phyloP scores from a whole-genome alignment of 1,284 basidiomycete genomes.

The Xerocomus amazonicus region DNA sequence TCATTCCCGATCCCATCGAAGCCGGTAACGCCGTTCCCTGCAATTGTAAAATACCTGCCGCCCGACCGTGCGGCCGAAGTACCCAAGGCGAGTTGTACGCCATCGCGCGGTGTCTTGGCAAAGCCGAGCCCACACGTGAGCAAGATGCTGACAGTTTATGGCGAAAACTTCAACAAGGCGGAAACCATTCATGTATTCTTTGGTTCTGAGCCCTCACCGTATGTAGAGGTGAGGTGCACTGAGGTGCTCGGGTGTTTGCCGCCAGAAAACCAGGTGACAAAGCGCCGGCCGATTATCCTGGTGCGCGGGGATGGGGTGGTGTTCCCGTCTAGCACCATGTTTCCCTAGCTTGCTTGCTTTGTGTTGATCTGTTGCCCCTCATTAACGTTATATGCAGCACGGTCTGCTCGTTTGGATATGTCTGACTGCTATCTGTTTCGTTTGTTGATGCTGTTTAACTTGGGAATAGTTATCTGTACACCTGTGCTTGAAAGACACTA shows the following conservation, averaged over 20 bases:
- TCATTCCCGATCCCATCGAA: slow-evolving; percentile 75
- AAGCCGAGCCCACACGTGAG: slow-evolving; percentile 70
- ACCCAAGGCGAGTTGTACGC: slow-evolving; percentile 61
- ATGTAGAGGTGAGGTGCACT: slow-evolving; percentile 84
- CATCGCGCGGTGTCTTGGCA: slow-evolving; percentile 60
- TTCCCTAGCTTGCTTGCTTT: slow-evolving; percentile 51
- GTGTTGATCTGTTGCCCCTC: slow-evolving; percentile 13
- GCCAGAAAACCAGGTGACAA: slow-evolving; percentile 58
- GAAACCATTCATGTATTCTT: slow-evolving; percentile 83
- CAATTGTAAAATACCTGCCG: slow-evolving; percentile 79
- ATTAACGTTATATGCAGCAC: slow-evolving; percentile 30
- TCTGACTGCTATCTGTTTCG: slow-evolving; percentile 20
- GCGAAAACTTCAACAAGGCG: slow-evolving; percentile 83
- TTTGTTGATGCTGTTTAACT: slow-evolving; percentile 25
- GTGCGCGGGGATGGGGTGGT: slow-evolving; percentile 88
- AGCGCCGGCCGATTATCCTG: slow-evolving; percentile 78
- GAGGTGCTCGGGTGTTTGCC: slow-evolving; percentile 82
- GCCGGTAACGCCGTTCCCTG: slow-evolving; percentile 84
- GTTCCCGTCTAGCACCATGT: slow-evolving; percentile 84
- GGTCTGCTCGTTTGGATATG: slow-evolving; percentile 30
- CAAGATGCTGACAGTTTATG: slow-evolving; percentile 83
- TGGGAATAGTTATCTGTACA: slow-evolving; percentile 35
- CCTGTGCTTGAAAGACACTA: slow-evolving; percentile 25
- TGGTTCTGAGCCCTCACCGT: slow-evolving; percentile 81
- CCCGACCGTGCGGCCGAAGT: slow-evolving; percentile 77